A percentile compares a stretch with the other conserved stretches of the same genome.
These are phyloP conservation scores for Lachancea dasiensis DNA, from an alignment of 805 yeast species.

Conservation along the genomic window DNA sequence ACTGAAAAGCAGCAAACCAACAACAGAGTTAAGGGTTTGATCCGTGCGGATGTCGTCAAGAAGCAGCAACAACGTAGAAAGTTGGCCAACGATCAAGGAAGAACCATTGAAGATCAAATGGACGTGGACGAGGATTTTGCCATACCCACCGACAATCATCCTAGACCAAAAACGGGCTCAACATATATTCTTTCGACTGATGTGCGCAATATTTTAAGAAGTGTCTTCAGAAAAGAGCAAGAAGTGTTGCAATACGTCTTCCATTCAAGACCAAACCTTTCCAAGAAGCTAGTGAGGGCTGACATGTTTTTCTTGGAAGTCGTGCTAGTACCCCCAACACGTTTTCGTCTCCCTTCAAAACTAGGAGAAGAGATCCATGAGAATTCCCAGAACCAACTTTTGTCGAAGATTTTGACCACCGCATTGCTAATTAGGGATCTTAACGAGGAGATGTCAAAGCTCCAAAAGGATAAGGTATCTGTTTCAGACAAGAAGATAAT, in stretches of 20 bases:
- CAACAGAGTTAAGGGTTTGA: conserved; percentile 76
- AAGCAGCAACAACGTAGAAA: conserved; percentile 28
- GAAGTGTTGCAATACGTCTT: conserved; percentile 63
- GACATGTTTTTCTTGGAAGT: conserved; percentile 89
- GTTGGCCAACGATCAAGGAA: conserved; percentile 19
- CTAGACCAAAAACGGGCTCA: conserved; percentile 63
- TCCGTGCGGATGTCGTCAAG: conserved; percentile 65
- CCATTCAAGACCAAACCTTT: conserved; percentile 66
- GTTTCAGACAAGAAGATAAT: conserved; percentile 68
- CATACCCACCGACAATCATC: conserved; percentile 40
- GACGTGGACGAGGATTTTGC: conserved; percentile 31
- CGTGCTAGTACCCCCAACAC: conserved; percentile 89
- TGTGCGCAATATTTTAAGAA: conserved; percentile 68
- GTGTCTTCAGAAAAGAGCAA: conserved; percentile 72
- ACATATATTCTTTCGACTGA: conserved; percentile 86
- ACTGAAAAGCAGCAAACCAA: conserved; percentile 73
- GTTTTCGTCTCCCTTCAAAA: conserved; percentile 95
- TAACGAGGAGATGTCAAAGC: conserved; percentile 69
- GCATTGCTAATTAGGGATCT: conserved; percentile 79
- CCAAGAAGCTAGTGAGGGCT: conserved; percentile 45
- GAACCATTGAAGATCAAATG: conserved; percentile 16
- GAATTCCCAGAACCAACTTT: conserved; percentile 83
- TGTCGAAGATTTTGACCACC: conserved; percentile 74
- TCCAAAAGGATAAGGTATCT: conserved; percentile 53
- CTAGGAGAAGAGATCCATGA: conserved; percentile 96